Conservation (phyloP, 2,329 filamentous ascomycete genomes). For the Mycosphaerella sp. region DNA sequence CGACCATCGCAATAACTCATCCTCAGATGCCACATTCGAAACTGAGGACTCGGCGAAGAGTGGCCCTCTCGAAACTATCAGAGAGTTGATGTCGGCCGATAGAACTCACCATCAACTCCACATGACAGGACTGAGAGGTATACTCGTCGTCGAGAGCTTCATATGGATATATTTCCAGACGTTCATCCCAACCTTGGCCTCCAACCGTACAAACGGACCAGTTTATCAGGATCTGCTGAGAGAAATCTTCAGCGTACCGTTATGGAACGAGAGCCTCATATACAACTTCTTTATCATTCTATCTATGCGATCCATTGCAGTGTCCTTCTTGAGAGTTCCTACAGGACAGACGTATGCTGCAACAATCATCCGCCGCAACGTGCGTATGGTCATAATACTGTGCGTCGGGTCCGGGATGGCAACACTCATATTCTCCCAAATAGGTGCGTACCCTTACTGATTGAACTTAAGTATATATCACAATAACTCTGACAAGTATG, state of each 20-base stretch:
- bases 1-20: neutral
- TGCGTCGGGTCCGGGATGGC: conserved; percentile 39
- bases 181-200: conserved; percentile 42
- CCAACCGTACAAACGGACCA: conserved; percentile 35
- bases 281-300: conserved; percentile 44
- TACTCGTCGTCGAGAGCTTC: conserved; percentile 42
- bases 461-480: no score
- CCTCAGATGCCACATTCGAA: neutral
- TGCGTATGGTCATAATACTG: conserved; percentile 41
- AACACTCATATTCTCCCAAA: conserved; percentile 34
- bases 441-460: conserved; percentile 20
- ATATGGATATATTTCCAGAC: conserved; percentile 43
- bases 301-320: conserved; percentile 40
- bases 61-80: neutral
- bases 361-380: conserved; percentile 39
- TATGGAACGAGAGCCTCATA: conserved; percentile 44
- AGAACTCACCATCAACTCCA: conserved; percentile 26
- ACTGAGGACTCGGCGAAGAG: neutral
- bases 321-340: conserved; percentile 39
- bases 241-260: conserved; percentile 42
- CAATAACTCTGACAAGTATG: no score
- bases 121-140: conserved; percentile 41
- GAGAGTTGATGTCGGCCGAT: neutral
- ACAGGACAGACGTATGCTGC: conserved; percentile 35
- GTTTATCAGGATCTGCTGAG: conserved; percentile 40